Conservation (phyloP, 1,139 yeast genomes). For the Candida dubliniensis region DNA sequence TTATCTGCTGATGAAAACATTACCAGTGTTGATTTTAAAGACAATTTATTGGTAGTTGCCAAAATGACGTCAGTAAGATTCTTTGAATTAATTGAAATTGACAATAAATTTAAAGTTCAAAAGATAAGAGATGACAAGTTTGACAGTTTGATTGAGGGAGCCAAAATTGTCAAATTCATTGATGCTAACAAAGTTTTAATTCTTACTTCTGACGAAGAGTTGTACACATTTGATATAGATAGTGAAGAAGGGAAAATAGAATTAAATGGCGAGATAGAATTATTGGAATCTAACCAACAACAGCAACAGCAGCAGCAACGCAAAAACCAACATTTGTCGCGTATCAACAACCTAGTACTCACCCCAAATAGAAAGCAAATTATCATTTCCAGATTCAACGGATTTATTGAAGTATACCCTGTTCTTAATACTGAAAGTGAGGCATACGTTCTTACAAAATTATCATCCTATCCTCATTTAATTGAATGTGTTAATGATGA, state of each 20-base stretch:
- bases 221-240: constrained; percentile 49
- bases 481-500: constrained; percentile 51
- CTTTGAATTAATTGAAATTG: constrained; percentile 51
- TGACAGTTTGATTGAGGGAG: constrained; percentile 53
- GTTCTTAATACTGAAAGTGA: constrained; percentile 17
- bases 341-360: constrained; percentile 53
- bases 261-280: constrained; percentile 43
- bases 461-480: constrained; percentile 64
- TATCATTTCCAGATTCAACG: constrained; percentile 63
- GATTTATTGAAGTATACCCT: constrained; percentile 58
- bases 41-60: constrained; percentile 65
- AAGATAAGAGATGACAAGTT: constrained; percentile 55
- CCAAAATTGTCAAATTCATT: constrained; percentile 50
- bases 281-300: constrained; percentile 25
- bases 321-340: constrained; percentile 36
- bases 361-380: constrained; percentile 44
- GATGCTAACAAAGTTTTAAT: constrained; percentile 49
- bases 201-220: constrained; percentile 66
- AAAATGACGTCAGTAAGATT: constrained; percentile 69
- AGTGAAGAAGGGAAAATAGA: constrained; percentile 23
- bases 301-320: constrained; percentile 1
- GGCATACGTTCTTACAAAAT: constrained; percentile 42
- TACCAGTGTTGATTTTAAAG: constrained; percentile 65
- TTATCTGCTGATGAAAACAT: constrained; percentile 82
- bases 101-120: constrained; percentile 46